Percentiles rank a stretch among this genome's conserved stretches.
phyloP scores from a whole-genome alignment of 345 rosid species.

The Pistacia atlantica region DNA sequence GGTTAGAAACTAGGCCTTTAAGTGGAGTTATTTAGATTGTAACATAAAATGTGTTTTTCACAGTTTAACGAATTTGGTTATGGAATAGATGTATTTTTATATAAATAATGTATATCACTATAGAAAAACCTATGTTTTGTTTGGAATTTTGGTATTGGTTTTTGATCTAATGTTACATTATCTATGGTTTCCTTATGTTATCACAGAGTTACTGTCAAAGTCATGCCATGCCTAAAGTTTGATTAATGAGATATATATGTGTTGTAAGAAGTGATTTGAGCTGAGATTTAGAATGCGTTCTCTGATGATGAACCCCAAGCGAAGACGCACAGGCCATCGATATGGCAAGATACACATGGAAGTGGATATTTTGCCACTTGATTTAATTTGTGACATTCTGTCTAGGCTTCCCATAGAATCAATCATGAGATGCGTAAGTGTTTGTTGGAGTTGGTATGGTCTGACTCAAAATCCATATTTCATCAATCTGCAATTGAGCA shows the following conservation, averaged over 20 bases:
- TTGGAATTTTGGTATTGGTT: too few relatives aligned
- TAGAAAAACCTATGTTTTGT: too few relatives aligned
- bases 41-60: too few relatives aligned
- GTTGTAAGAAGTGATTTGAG: neutral
- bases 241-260: too few relatives aligned
- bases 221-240: neutral
- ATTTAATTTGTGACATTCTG: neutral
- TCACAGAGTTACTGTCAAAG: neutral
- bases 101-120: too few relatives aligned
- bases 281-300: neutral
- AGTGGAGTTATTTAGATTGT: too few relatives aligned
- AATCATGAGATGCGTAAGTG: neutral
- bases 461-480: neutral
- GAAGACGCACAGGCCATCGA: neutral
- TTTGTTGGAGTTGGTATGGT: neutral
- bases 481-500: neutral
- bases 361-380: neutral
- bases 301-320: neutral
- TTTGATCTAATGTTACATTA: too few relatives aligned
- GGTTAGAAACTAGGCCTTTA: too few relatives aligned
- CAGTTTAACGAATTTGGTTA: too few relatives aligned
- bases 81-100: too few relatives aligned
- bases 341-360: neutral
- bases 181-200: neutral
- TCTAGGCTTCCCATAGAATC: neutral